These are phyloP conservation scores for Zalaria obscura DNA, from an alignment of 2,329 filamentous ascomycete species.

Conservation along the genomic window DNA sequence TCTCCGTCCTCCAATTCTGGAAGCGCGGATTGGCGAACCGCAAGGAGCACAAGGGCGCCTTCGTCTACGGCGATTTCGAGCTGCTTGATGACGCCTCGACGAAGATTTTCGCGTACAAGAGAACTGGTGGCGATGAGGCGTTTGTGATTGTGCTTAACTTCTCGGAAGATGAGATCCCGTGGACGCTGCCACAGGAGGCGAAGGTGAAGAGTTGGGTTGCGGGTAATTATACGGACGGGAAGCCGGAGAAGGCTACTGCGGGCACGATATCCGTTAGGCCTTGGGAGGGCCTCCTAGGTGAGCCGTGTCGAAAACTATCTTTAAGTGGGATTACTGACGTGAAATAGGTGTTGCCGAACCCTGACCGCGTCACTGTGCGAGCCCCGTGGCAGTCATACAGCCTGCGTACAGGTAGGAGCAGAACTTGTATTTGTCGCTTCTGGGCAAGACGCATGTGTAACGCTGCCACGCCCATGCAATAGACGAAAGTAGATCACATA, in stretches of 20 bases:
- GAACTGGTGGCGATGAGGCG: conserved; percentile 12
- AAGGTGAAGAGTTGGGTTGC: conserved; percentile 20
- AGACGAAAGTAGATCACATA: too few relatives aligned
- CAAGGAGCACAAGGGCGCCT: conserved; percentile 41
- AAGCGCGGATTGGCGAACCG: conserved; percentile 39
- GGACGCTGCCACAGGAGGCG: conserved; percentile 18
- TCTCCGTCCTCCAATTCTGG: conserved; percentile 48
- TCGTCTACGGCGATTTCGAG: conserved; percentile 48
- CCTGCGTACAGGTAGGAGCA: too few relatives aligned
- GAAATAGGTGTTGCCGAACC: too few relatives aligned
- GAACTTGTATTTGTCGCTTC: too few relatives aligned
- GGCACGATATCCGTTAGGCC: conserved; percentile 16
- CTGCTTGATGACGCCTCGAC: conserved; percentile 37
- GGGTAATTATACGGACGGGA: conserved; percentile 16
- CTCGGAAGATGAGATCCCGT: conserved; percentile 15
- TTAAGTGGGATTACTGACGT: too few relatives aligned
- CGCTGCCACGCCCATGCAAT: too few relatives aligned
- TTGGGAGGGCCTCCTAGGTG: conserved; percentile 20
- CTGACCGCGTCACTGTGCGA: too few relatives aligned
- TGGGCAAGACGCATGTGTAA: too few relatives aligned
- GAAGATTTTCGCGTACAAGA: conserved; percentile 38
- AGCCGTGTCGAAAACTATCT: too few relatives aligned
- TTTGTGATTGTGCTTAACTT: conserved; percentile 23
- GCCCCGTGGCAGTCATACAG: too few relatives aligned
- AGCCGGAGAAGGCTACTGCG: conserved; percentile 11